Evolutionary conservation across 1,139 yeast species (phyloP), one percentile per base, ranked within the genome.

Genomic region (Wickerhamiella infanticola): DNA sequence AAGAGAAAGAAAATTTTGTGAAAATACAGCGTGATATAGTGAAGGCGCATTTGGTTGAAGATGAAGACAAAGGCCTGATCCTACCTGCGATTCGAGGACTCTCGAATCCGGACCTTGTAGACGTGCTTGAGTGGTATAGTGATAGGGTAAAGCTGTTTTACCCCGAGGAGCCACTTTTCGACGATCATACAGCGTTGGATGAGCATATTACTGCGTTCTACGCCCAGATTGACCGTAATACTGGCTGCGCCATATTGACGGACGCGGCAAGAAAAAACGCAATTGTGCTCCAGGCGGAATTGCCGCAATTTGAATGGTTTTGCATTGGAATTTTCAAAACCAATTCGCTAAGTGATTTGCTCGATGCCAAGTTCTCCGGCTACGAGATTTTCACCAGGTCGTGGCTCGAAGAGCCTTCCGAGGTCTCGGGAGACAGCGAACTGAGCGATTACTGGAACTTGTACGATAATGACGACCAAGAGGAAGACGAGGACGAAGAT

Each of bases 381-480:
- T 38, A 38, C n/a, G 40, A 38, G 23, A 3, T 5, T 5, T 24
- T 38, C 23, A 4, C 24, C 24, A 23, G 9, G 11, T 7, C 33
- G 1, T 29, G 33, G 33, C 33, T 9, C 7, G 37, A 35, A n/a
- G 29, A n/a, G 26, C 25, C 45, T 1, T 11, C 25, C n/a, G 41
- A 31, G 5, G 29, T 27, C 11, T 40, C 40, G 13, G 44, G 23
- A 5, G 47, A 44, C 37, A 24, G 43, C 24, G 48, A 45, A 11
- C 42, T 45, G 24, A 38, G 41, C 35, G 53, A 48, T 8, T 51
- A 51, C 42, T 51, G 55, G 54, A 40, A 40, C 35, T 46, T 37
- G 36, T 50, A 50, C 44, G 50, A 44, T 24, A 18, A 36, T 2
- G 35, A 9, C 35, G 44, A 35, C 31, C 13, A 11, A 27, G 48